These are phyloP conservation scores for Pseudonitzschia multiseries DNA, from an alignment of 108 stramenopile genomes.

Conservation along the genomic window DNA sequence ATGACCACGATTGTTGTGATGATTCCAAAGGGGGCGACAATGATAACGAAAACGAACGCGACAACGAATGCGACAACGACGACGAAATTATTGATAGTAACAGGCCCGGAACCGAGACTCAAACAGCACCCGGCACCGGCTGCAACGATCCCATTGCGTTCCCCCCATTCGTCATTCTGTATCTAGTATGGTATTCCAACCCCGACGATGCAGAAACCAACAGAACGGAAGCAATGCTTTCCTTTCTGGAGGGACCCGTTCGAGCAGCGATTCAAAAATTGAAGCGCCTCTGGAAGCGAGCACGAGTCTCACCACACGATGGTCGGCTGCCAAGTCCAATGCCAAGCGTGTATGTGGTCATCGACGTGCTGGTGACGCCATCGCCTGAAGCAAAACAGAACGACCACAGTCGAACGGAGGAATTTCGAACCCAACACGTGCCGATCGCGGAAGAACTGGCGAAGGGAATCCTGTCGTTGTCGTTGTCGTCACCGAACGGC, in stretches of 20 bases:
- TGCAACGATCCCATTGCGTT: conserved; percentile 5
- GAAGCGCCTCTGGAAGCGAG: not conserved
- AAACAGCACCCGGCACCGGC: not conserved
- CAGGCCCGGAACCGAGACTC: not conserved
- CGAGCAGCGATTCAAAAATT: conserved; percentile 18
- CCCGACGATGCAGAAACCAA: conserved; percentile 6
- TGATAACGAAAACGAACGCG: not conserved
- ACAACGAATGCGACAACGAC: too few relatives aligned
- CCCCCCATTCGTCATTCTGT: conserved; percentile 49
- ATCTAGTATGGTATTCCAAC: conserved; percentile 47
- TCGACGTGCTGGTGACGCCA: conserved; percentile 14
- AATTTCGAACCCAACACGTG: conserved; percentile 1
- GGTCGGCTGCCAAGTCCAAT: too few relatives aligned
- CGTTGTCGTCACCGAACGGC: not conserved
- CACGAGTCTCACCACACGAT: too few relatives aligned
- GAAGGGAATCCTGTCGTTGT: not conserved
- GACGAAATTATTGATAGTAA: too few relatives aligned
- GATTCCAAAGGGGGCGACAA: not conserved
- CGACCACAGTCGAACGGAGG: not conserved
- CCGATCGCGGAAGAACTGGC: conserved; percentile 19
- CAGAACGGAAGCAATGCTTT: conserved; percentile 1
- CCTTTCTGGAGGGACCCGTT: conserved; percentile 7
- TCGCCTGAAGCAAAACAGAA: not conserved
- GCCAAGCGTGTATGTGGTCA: conserved; percentile 10
- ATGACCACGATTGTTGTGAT: conserved; percentile 4